Conservation (phyloP, 2,329 filamentous ascomycete species). For the Aspergillus piperis region DNA sequence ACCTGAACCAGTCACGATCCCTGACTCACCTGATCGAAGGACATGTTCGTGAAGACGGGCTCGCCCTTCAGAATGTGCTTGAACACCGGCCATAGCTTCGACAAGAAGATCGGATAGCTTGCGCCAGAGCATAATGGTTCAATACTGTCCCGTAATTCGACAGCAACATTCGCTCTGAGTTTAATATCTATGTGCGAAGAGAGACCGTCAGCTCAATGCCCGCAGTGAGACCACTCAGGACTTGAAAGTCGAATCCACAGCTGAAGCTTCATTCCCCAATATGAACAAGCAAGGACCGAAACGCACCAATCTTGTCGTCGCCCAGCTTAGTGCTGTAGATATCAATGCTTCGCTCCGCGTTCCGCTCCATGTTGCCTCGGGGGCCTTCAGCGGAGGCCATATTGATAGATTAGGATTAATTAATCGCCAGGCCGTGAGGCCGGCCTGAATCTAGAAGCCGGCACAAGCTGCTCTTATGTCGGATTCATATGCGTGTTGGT, state of each 20-base stretch:
- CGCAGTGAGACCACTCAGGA: neutral
- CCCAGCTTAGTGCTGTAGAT: conserved; percentile 52
- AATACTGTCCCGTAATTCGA: conserved; percentile 84
- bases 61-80: conserved; percentile 79
- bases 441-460: conserved; percentile 35
- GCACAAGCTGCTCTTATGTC: conserved; percentile 25
- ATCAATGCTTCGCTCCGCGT: conserved; percentile 52
- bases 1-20: neutral
- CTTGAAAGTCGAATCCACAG: neutral
- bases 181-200: conserved; percentile 67
- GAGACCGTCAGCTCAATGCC: neutral
- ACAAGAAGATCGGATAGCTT: conserved; percentile 78
- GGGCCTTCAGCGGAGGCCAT: conserved; percentile 25
- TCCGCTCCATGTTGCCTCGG: conserved; percentile 42
- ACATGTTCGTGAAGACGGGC: conserved; percentile 88
- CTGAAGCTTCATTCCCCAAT: neutral
- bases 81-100: conserved; percentile 87
- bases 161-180: conserved; percentile 77
- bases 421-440: conserved; percentile 42
- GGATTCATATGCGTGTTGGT: conserved; percentile 34
- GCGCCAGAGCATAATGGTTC: conserved; percentile 78
- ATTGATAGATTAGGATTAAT: conserved; percentile 23
- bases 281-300: neutral
- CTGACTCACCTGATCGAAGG: conserved; percentile 74
- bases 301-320: conserved; percentile 51